Conservation (phyloP, 2,329 filamentous ascomycete species). For the Boeremia exigua region DNA sequence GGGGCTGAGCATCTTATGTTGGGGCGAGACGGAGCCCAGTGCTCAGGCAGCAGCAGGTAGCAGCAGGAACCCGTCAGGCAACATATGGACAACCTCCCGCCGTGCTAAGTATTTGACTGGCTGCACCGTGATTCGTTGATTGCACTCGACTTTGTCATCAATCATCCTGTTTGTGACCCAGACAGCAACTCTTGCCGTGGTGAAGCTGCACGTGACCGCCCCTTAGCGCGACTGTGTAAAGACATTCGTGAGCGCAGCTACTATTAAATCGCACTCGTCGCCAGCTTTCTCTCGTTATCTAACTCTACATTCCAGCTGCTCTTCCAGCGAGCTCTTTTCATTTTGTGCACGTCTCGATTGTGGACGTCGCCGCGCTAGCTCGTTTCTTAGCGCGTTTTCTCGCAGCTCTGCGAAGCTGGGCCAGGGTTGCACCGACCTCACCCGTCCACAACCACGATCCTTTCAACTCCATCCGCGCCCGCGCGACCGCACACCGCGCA, state of each 20-base stretch:
- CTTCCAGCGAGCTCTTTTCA: slow-evolving; percentile 30
- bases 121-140: neutral
- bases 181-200: slow-evolving; percentile 11
- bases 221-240: neutral
- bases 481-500: slow-evolving; percentile 28
- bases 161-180: neutral
- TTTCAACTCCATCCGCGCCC: slow-evolving; percentile 26
- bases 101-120: neutral
- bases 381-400: slow-evolving; percentile 45
- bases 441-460: slow-evolving; percentile 21
- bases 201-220: slow-evolving; percentile 13
- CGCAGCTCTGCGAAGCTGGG: slow-evolving; percentile 25
- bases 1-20: slow-evolving; percentile 3
- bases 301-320: slow-evolving; percentile 6
- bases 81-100: neutral
- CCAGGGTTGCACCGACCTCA: slow-evolving; percentile 18
- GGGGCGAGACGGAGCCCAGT: slow-evolving; percentile 3
- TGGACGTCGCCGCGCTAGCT: slow-evolving; percentile 31
- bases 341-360: slow-evolving; percentile 2
- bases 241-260: slow-evolving; percentile 1
- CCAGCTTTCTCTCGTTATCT: neutral
- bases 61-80: slow-evolving; percentile 31
- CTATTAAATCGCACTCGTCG: slow-evolving; percentile 6
- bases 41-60: slow-evolving; percentile 45
- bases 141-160: neutral